Evolutionary conservation across 352 stramenopile genomes (phyloP).

Genomic region (Achlya hypogyna): DNA sequence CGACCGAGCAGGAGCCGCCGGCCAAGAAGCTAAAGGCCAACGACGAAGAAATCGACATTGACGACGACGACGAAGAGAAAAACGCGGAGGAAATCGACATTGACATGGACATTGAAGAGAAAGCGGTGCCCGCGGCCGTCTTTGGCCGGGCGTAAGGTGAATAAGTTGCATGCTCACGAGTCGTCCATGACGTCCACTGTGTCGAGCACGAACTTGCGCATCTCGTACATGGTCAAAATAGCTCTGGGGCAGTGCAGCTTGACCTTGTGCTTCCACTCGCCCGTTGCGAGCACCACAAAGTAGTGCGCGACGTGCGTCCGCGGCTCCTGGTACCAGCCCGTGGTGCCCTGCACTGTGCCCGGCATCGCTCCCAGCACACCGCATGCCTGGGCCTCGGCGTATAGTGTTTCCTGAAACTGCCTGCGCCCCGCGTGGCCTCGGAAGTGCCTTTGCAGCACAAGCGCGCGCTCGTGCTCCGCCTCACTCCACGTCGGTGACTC

Average conservation of each 20-base stretch:
- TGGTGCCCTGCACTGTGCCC: slow-evolving; percentile 45
- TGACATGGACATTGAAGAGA: slow-evolving; percentile 33
- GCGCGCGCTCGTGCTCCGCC: background rate
- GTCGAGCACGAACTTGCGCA: slow-evolving; percentile 42
- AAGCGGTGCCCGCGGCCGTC: slow-evolving; percentile 49
- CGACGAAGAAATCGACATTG: slow-evolving; percentile 91
- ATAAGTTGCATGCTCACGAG: background rate
- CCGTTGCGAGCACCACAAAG: slow-evolving; percentile 43
- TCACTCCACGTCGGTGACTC: too few relatives aligned
- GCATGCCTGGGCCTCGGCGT: slow-evolving; percentile 50
- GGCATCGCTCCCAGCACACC: slow-evolving; percentile 66
- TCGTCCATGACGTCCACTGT: background rate
- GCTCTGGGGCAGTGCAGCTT: slow-evolving; percentile 43
- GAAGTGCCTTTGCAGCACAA: slow-evolving; percentile 38
- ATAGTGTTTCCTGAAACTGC: slow-evolving; percentile 47
- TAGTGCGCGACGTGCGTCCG: slow-evolving; percentile 69
- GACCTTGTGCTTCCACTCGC: slow-evolving; percentile 58
- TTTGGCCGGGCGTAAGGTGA: slow-evolving; percentile 31
- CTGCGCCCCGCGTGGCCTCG: slow-evolving; percentile 41
- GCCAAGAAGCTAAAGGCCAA: slow-evolving; percentile 64
- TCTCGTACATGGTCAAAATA: slow-evolving; percentile 57
- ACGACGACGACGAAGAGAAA: slow-evolving; percentile 71
- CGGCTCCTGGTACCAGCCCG: slow-evolving; percentile 69
- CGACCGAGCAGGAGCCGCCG: slow-evolving; percentile 32
- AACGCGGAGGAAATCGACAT: slow-evolving; percentile 24